Percentiles rank a stretch among this genome's conserved stretches.
Evolutionary conservation across 768 basidiomycete genomes (phyloP).

Genomic region (Tulasnella sp.): DNA sequence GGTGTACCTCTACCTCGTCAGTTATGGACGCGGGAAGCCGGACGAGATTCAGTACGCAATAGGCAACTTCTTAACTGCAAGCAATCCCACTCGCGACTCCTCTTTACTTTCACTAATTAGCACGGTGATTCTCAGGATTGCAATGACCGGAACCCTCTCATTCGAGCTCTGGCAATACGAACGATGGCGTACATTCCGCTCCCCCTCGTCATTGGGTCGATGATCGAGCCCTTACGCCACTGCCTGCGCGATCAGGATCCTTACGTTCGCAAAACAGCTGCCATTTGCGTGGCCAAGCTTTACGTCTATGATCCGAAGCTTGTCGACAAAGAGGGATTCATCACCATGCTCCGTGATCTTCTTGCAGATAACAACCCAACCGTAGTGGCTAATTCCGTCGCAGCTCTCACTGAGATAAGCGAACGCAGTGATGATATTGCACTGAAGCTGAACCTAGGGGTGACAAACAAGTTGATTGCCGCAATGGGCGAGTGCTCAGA

Average conservation of each 20-base stretch:
- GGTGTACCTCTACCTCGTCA: constrained; percentile 96
- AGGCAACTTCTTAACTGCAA: constrained; percentile 79
- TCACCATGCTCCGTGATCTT: constrained; percentile 82
- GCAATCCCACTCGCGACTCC: constrained; percentile 20
- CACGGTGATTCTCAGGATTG: constrained; percentile 60
- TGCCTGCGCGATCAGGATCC: constrained; percentile 91
- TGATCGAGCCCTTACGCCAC: constrained; percentile 85
- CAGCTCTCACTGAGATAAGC: constrained; percentile 92
- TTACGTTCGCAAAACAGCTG: constrained; percentile 97
- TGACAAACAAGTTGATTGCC: constrained; percentile 81
- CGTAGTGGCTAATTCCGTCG: constrained; percentile 95
- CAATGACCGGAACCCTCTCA: constrained; percentile 90
- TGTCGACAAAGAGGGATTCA: constrained; percentile 85
- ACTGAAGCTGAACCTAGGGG: constrained; percentile 77
- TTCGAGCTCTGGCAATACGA: constrained; percentile 92
- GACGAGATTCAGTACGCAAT: constrained; percentile 91
- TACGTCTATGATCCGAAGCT: constrained; percentile 81
- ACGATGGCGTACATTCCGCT: constrained; percentile 99
- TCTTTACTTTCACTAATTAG: background rate
- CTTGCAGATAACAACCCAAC: constrained; percentile 92
- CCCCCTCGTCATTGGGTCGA: constrained; percentile 72
- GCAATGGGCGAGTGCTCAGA: constrained; percentile 95
- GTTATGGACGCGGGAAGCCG: constrained; percentile 88
- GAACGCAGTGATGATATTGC: constrained; percentile 92
- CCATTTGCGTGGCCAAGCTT: constrained; percentile 93